Evolutionary conservation across 305 asterid genomes (phyloP).

Genomic region (Fraxinus latifolia): DNA sequence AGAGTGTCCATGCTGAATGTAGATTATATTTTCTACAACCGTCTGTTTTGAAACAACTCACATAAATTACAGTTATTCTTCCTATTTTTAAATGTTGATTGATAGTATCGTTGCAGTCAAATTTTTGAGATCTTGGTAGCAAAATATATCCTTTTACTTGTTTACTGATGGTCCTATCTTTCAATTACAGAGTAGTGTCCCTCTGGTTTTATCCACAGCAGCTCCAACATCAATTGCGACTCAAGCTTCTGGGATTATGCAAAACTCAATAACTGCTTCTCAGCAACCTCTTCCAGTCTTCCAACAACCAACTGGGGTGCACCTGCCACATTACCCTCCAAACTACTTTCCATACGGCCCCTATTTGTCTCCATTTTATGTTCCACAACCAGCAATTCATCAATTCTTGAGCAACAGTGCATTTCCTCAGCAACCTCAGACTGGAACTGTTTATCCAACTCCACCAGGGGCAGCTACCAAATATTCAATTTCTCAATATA

Average conservation of each 20-base stretch:
- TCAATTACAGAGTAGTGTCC: conserved; percentile 66
- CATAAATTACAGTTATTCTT: neutral
- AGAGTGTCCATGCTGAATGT: neutral
- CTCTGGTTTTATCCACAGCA: conserved; percentile 58
- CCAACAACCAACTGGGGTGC: conserved; percentile 84
- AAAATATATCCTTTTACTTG: neutral
- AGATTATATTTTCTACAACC: neutral
- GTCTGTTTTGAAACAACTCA: neutral
- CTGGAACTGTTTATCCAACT: conserved; percentile 63
- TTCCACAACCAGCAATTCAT: conserved; percentile 76
- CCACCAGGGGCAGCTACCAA: conserved; percentile 69
- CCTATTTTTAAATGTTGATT: neutral
- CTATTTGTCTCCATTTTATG: conserved; percentile 70
- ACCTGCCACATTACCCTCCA: conserved; percentile 77
- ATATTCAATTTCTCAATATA: conserved; percentile 74
- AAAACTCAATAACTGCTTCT: conserved; percentile 55
- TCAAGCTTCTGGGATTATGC: conserved; percentile 78
- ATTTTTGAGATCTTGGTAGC: neutral
- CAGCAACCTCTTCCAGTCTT: conserved; percentile 75
- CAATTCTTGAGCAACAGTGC: conserved; percentile 72
- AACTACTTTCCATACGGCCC: conserved; percentile 76
- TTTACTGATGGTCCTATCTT: conserved; percentile 27
- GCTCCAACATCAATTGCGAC: conserved; percentile 67
- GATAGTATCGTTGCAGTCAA: neutral
- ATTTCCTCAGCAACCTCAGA: conserved; percentile 85